Percentiles rank a stretch among this genome's conserved stretches.
These are phyloP conservation scores for Scleromitrula shiraiana DNA, from an alignment of 2,329 filamentous ascomycete genomes.

Conservation along the genomic window DNA sequence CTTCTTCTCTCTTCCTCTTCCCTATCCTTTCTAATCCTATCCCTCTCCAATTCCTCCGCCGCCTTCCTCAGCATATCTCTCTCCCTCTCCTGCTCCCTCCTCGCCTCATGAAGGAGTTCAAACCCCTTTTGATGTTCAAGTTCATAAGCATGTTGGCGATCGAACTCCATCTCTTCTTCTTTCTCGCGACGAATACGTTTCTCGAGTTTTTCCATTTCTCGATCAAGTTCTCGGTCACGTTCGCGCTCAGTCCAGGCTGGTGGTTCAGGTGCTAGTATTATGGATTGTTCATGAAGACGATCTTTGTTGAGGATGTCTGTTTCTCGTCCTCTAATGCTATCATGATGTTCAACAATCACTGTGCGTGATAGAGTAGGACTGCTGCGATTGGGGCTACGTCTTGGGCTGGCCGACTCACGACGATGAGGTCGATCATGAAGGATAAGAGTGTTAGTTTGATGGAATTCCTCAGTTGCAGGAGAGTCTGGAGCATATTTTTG, in stretches of 20 bases:
- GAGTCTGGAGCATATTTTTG: constrained; percentile 36
- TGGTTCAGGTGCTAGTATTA: constrained; percentile 1
- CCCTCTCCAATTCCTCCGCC: not conserved
- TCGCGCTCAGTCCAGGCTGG: not conserved
- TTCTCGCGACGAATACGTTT: constrained; percentile 4
- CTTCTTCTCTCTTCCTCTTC: not conserved
- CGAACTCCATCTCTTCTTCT: not conserved
- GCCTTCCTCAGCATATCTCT: not conserved
- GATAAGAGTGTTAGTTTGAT: constrained; percentile 20
- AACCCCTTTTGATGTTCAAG: not conserved
- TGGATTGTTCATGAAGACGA: not conserved
- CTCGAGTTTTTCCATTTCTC: no score
- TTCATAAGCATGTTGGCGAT: not conserved
- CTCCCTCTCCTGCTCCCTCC: not conserved
- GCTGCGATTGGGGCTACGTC: constrained; percentile 17
- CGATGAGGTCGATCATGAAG: constrained; percentile 24
- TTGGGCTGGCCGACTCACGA: constrained; percentile 10
- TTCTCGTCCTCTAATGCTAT: not conserved
- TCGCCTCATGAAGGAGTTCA: not conserved
- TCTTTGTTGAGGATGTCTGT: not conserved
- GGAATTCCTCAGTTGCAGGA: constrained; percentile 23
- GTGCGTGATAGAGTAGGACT: constrained; percentile 11
- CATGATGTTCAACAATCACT: constrained; percentile 3
- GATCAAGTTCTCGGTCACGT: not conserved
- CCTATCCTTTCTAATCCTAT: not conserved